These are phyloP conservation scores for Raffaelea albimanens DNA, from an alignment of 2,329 filamentous ascomycete genomes.

Conservation along the genomic window DNA sequence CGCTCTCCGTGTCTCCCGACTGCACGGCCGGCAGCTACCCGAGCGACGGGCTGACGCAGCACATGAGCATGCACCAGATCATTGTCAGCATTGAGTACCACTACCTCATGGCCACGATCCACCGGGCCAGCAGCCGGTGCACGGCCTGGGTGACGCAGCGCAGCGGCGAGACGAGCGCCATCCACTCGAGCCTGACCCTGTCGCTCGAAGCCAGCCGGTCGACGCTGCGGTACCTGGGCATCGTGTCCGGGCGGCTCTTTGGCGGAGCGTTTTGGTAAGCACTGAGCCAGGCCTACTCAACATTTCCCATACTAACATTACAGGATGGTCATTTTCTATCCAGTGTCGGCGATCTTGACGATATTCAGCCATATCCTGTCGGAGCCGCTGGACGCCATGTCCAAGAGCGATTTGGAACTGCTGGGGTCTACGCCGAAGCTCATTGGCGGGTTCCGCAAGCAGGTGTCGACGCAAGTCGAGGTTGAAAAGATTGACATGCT, in stretches of 20 bases:
- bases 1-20: slow-evolving; percentile 21
- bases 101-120: slow-evolving; percentile 45
- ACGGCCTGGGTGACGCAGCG: slow-evolving; percentile 26
- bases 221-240: slow-evolving; percentile 37
- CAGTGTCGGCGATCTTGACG: slow-evolving; percentile 41
- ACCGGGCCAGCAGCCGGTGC: slow-evolving; percentile 43
- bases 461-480: too few relatives aligned
- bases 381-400: slow-evolving; percentile 32
- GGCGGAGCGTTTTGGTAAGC: slow-evolving; percentile 41
- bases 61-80: slow-evolving; percentile 21
- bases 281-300: background rate
- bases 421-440: slow-evolving; percentile 31
- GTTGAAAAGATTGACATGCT: too few relatives aligned
- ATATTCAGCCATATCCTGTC: slow-evolving; percentile 46
- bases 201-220: slow-evolving; percentile 47
- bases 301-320: background rate
- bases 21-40: slow-evolving; percentile 1
- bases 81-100: slow-evolving; percentile 47
- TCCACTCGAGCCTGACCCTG: slow-evolving; percentile 37
- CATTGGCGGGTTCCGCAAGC: slow-evolving; percentile 26
- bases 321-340: slow-evolving; percentile 47
- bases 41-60: slow-evolving; percentile 11
- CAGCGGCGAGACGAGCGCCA: slow-evolving; percentile 21
- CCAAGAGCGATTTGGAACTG: slow-evolving; percentile 34
- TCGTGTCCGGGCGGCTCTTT: slow-evolving; percentile 29